phyloP scores from a whole-genome alignment of 2,329 filamentous ascomycete genomes.

The Colletotrichum simmondsii region DNA sequence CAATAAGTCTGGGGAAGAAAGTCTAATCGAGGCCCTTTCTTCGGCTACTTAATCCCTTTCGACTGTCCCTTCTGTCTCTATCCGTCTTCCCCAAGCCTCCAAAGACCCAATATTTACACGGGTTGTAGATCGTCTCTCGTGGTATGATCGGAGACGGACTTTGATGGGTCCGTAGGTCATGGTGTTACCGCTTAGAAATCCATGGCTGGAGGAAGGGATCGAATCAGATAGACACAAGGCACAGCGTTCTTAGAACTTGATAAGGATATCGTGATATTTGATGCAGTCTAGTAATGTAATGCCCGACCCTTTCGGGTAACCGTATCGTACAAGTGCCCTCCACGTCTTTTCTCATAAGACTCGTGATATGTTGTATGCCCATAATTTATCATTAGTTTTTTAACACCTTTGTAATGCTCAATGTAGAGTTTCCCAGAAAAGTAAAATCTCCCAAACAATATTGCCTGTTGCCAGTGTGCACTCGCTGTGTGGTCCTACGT shows the following conservation, averaged over 20 bases:
- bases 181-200: background rate
- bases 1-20: conserved; percentile 1
- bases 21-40: background rate
- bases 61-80: too few species aligned
- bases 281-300: background rate
- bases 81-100: too few species aligned
- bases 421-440: background rate
- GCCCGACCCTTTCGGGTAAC: background rate
- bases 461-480: conserved; percentile 4
- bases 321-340: background rate
- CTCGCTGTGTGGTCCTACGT: background rate
- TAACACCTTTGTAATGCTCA: background rate
- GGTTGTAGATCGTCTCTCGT: background rate
- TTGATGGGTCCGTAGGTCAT: background rate
- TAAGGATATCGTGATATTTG: background rate
- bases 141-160: background rate
- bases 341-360: conserved; percentile 12
- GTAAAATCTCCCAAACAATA: background rate
- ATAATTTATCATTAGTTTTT: background rate
- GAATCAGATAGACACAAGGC: too few species aligned
- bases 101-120: too few species aligned
- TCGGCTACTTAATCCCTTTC: background rate
- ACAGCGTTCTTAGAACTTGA: background rate
- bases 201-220: background rate
- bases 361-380: conserved; percentile 1